A percentile compares a stretch with the other conserved stretches of the same genome.
Evolutionary conservation across 257 asterid genomes (phyloP).

Genomic region (Cinchona pubescens): DNA sequence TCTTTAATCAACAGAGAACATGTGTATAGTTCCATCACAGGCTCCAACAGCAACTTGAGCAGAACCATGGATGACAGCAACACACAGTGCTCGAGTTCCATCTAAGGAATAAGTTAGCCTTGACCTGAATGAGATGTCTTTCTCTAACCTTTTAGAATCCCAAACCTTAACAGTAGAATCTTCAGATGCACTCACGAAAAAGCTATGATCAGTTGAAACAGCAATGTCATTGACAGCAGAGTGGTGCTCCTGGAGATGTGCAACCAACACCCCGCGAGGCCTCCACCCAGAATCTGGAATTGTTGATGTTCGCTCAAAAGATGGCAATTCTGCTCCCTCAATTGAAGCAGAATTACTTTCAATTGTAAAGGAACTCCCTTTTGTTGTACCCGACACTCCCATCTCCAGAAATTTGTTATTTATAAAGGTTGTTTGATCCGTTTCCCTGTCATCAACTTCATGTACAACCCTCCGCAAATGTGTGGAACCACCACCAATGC

Average conservation of each 20-base stretch:
- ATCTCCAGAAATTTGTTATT: slow-evolving; percentile 61
- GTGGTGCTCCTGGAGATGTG: slow-evolving; percentile 94
- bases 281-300: slow-evolving; percentile 99
- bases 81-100: slow-evolving; percentile 85
- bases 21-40: slow-evolving; percentile 85
- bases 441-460: slow-evolving; percentile 88
- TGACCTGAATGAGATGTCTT: slow-evolving; percentile 96
- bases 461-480: slow-evolving; percentile 91
- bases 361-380: slow-evolving; percentile 47
- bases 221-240: slow-evolving; percentile 93
- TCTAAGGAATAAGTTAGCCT: slow-evolving; percentile 85
- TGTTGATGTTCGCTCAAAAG: slow-evolving; percentile 65
- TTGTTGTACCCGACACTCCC: slow-evolving; percentile 53
- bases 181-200: slow-evolving; percentile 97
- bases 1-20: slow-evolving; percentile 93
- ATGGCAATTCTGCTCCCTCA: slow-evolving; percentile 61
- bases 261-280: slow-evolving; percentile 98
- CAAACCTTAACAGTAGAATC: slow-evolving; percentile 97
- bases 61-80: slow-evolving; percentile 78
- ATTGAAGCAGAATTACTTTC: slow-evolving; percentile 49
- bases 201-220: slow-evolving; percentile 82
- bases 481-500: slow-evolving; percentile 69
- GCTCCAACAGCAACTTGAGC: slow-evolving; percentile 85
- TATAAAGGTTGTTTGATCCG: slow-evolving; percentile 57
- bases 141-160: slow-evolving; percentile 98